A percentile compares a stretch with the other conserved stretches of the same genome.
phyloP scores from a whole-genome alignment of 805 yeast species.

The Barnettozyma botsteinii region DNA sequence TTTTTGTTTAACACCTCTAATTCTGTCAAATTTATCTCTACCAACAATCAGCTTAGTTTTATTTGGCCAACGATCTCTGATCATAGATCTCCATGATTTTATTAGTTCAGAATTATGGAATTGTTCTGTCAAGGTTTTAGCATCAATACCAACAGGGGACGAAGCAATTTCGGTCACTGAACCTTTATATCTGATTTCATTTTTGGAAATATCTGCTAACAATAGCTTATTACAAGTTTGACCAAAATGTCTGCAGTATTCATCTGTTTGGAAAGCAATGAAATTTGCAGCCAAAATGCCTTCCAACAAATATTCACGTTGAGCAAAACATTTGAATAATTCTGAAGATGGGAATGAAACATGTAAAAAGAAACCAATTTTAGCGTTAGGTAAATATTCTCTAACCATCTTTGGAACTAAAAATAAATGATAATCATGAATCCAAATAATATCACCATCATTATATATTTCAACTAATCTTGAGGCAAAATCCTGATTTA shows the following conservation, averaged over 20 bases:
- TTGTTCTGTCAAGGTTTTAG: conserved; percentile 43
- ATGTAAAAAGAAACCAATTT: conserved; percentile 88
- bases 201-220: conserved; percentile 73
- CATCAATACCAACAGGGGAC: conserved; percentile 78
- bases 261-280: conserved; percentile 85
- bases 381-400: conserved; percentile 67
- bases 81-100: conserved; percentile 57
- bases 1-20: conserved; percentile 87
- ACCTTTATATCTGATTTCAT: conserved; percentile 55
- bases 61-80: conserved; percentile 70
- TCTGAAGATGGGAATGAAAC: conserved; percentile 94
- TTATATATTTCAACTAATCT: conserved; percentile 61
- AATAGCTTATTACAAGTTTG: conserved; percentile 84
- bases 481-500: conserved; percentile 80
- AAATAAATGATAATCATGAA: conserved; percentile 89
- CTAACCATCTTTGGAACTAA: conserved; percentile 83
- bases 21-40: conserved; percentile 81
- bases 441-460: conserved; percentile 79
- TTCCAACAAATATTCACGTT: conserved; percentile 63
- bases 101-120: conserved; percentile 45
- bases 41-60: conserved; percentile 67
- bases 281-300: conserved; percentile 90
- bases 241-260: conserved; percentile 87
- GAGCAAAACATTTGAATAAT: conserved; percentile 90
- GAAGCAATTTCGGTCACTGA: conserved; percentile 49